Evolutionary conservation across 192 early-diverging fungal genomes (phyloP), one percentile per base, ranked within the genome.

Genomic region (Podila verticillata): DNA sequence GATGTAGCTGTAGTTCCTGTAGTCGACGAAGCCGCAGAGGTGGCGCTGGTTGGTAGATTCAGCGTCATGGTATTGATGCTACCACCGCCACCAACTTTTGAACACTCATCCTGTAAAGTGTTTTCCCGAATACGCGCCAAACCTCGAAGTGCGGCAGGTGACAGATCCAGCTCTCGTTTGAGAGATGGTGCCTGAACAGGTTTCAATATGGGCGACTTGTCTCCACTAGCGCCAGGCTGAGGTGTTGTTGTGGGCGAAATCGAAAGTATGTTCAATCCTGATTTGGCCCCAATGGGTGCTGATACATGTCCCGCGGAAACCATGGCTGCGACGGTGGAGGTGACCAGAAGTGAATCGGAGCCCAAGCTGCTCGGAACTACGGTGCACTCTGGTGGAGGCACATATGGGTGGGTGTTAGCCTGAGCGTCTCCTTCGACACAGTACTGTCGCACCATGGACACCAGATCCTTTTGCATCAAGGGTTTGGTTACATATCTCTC

Each of bases 401-500:
- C 47, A 68, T 80, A 80, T 0, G 66, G 5, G 2, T 68, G 64
- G 1, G 77, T 80, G 24, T 65, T 80, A 9, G 77, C 77, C 32
- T 72, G 65, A 6, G 77, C 77, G 59, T 80, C 77, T 7, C 77
- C 77, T 24, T 61, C 60, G 5, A 80, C 77, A 61, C 77, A 77
- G 28, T 84, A 72, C n/a, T 81, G 64, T 28, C 83, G 83, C 13
- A 87, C 70, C 49, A 80, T 84, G 1, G 51, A 57, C n/a, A 82
- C 83, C 7, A 87, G 62, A 39, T 87, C 81, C 61, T 84, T 83
- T 29, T 82, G 73, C 69, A 85, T 87, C 69, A 87, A 60, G 0
- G 86, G 86, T 26, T 87, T 87, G 6, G 86, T 87, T 15, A 86
- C 72, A 67, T 88, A 85, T 4, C 83, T 78, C 47, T 88, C 85